Percentiles rank a stretch among this genome's conserved stretches.
These are phyloP conservation scores for Sphaceloma murrayae DNA, from an alignment of 2,329 filamentous ascomycete genomes.

Conservation along the genomic window DNA sequence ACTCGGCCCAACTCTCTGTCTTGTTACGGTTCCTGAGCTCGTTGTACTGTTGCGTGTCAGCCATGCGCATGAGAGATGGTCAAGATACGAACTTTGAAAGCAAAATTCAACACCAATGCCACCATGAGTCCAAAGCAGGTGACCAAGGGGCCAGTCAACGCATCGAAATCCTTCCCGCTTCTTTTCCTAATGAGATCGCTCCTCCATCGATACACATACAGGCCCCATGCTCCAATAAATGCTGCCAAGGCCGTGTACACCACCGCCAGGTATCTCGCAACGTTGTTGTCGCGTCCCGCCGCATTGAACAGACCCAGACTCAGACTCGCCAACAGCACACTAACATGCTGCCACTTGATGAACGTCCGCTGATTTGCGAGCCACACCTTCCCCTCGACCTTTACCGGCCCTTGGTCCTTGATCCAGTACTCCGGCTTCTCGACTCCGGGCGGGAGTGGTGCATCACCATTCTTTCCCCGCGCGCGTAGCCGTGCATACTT, in stretches of 20 bases:
- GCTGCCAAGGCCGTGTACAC: constrained; percentile 73
- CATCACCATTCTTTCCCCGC: constrained; percentile 36
- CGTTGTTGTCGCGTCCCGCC: constrained; percentile 60
- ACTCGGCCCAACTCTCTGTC: background rate
- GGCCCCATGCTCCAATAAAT: constrained; percentile 82
- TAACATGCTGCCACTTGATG: constrained; percentile 97
- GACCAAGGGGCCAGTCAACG: constrained; percentile 70
- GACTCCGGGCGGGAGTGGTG: constrained; percentile 73
- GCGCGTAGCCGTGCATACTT: constrained; percentile 53
- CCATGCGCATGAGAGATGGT: background rate
- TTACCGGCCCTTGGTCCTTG: constrained; percentile 85
- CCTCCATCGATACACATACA: constrained; percentile 66
- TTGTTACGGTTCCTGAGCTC: constrained; percentile 10
- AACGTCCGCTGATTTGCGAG: constrained; percentile 97
- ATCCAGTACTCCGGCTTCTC: constrained; percentile 76
- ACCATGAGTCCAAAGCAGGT: constrained; percentile 70
- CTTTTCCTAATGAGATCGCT: constrained; percentile 70
- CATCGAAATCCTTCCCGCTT: constrained; percentile 90
- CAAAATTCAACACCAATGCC: constrained; percentile 78
- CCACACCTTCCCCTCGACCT: constrained; percentile 97
- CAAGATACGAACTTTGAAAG: constrained; percentile 56
- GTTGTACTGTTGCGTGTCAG: constrained; percentile 9
- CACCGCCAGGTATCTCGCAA: constrained; percentile 70
- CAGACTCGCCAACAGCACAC: constrained; percentile 72
- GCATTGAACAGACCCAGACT: constrained; percentile 83